These are phyloP conservation scores for Thelonectria olida DNA, from an alignment of 2,329 filamentous ascomycete genomes.

Conservation along the genomic window DNA sequence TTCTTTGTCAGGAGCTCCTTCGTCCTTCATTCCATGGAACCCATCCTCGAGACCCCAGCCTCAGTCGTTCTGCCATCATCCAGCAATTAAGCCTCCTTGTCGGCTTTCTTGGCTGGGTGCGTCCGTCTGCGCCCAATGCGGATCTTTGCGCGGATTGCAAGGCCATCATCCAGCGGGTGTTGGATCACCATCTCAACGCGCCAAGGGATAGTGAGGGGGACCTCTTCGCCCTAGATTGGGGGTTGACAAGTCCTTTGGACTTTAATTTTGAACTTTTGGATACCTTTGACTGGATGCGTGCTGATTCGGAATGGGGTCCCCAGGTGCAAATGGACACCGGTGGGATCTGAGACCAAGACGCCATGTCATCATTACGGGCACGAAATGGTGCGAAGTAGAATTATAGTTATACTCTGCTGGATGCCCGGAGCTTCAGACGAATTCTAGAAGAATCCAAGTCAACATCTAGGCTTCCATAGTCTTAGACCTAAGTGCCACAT, in stretches of 20 bases:
- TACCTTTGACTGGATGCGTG: conserved; percentile 57
- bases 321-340: background rate
- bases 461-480: no score
- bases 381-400: no score
- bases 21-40: conserved; percentile 42
- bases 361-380: no score
- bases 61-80: conserved; percentile 55
- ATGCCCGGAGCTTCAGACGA: no score
- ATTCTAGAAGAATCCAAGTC: no score
- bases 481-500: no score
- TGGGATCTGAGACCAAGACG: no score
- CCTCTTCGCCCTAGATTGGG: conserved; percentile 45
- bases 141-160: conserved; percentile 57
- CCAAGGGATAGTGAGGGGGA: conserved; percentile 28
- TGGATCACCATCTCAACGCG: conserved; percentile 58
- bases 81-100: conserved; percentile 61
- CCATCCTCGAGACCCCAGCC: conserved; percentile 25
- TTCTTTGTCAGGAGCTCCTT: conserved; percentile 59
- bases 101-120: conserved; percentile 61
- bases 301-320: conserved; percentile 17
- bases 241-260: conserved; percentile 38
- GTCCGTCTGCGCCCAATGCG: conserved; percentile 57
- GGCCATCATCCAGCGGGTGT: conserved; percentile 57
- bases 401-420: no score
- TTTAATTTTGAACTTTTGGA: conserved; percentile 60